Percentiles rank a stretch among this genome's conserved stretches.
These are phyloP conservation scores for Alternaria infectoria DNA, from an alignment of 2,329 filamentous ascomycete species.

Conservation along the genomic window DNA sequence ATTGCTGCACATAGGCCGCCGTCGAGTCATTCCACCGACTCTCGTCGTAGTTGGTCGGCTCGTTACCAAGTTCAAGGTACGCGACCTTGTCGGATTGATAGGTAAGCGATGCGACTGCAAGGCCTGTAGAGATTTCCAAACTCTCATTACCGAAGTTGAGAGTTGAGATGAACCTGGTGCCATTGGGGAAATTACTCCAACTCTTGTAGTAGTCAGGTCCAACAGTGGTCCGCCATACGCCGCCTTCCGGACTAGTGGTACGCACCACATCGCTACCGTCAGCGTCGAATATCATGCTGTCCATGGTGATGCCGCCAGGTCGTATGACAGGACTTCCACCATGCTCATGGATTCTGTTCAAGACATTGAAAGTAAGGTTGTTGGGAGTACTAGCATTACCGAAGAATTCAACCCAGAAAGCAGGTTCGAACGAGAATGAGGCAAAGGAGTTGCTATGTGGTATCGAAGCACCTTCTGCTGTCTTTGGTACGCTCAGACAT, in stretches of 20 bases:
- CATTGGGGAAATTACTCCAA: conserved; percentile 16
- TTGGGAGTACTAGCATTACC: conserved; percentile 13
- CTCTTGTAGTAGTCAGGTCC: conserved; percentile 15
- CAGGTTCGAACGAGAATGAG: conserved; percentile 15
- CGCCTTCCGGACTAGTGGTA: conserved; percentile 12
- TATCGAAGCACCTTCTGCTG: conserved; percentile 12
- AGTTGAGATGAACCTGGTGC: conserved; percentile 15
- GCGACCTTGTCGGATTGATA: conserved; percentile 13
- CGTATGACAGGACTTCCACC: conserved; percentile 15
- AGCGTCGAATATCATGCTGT: conserved; percentile 14
- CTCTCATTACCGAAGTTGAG: conserved; percentile 18
- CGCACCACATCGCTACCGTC: conserved; percentile 9
- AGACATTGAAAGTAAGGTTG: conserved; percentile 5
- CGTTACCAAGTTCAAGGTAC: conserved; percentile 16
- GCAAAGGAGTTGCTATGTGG: conserved; percentile 15
- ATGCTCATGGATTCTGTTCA: conserved; percentile 13
- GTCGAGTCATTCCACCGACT: conserved; percentile 13
- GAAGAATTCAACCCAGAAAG: conserved; percentile 22
- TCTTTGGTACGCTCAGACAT: conserved; percentile 3
- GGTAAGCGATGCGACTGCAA: conserved; percentile 12
- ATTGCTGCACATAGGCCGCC: conserved; percentile 10
- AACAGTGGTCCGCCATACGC: conserved; percentile 15
- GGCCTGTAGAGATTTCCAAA: conserved; percentile 8
- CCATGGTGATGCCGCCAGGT: conserved; percentile 17
- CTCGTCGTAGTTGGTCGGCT: conserved; percentile 12